Conservation (phyloP, 1,284 basidiomycete genomes). For the Irpex sp. region DNA sequence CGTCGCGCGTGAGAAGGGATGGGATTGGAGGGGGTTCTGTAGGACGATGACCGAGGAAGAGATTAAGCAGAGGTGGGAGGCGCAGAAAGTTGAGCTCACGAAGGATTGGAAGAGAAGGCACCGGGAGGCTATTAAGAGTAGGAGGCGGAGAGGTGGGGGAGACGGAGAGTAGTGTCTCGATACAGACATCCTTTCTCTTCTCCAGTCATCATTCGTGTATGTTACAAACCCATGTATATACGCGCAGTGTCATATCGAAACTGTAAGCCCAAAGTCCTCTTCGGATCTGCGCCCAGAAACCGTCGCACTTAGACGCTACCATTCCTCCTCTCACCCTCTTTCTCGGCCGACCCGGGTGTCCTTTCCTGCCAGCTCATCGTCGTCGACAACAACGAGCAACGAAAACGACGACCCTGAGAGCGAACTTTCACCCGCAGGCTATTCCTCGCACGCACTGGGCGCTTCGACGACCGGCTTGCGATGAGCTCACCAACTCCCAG, state of each 20-base stretch:
- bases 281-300: neutral
- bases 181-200: too few species aligned
- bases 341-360: neutral
- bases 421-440: neutral
- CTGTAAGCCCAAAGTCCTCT: neutral
- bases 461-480: neutral
- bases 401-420: too few species aligned
- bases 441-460: neutral
- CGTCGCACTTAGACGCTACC: neutral
- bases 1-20: constrained; percentile 32
- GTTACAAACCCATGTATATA: too few species aligned
- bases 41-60: constrained; percentile 51
- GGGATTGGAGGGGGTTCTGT: constrained; percentile 37
- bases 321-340: neutral
- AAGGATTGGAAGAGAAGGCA: constrained; percentile 75
- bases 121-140: constrained; percentile 66
- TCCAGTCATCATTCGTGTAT: too few species aligned
- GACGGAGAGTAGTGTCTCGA: constrained; percentile 14
- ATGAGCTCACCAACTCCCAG: neutral
- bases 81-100: constrained; percentile 63
- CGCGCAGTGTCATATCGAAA: neutral
- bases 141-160: constrained; percentile 44
- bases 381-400: neutral
- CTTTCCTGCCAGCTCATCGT: neutral
- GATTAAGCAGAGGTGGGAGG: constrained; percentile 70